Evolutionary conservation across 768 basidiomycete genomes (phyloP).

Genomic region (Pisolithus microcarpus): DNA sequence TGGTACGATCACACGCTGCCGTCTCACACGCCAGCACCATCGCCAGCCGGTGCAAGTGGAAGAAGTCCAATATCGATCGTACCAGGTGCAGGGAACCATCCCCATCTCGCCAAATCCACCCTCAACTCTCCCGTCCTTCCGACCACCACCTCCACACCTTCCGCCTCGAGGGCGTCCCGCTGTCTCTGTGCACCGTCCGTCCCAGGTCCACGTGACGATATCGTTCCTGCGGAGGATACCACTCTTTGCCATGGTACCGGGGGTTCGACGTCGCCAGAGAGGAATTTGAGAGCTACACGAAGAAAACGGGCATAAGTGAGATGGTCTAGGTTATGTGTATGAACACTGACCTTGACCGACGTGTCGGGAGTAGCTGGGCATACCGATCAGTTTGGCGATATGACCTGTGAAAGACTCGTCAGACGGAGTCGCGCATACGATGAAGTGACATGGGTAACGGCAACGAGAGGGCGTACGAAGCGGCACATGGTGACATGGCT

Average conservation of each 20-base stretch:
- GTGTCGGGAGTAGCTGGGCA: not conserved
- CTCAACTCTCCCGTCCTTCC: constrained; percentile 51
- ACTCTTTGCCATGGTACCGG: constrained; percentile 83
- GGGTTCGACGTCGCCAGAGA: constrained; percentile 50
- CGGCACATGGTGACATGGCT: not conserved
- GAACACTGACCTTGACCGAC: not conserved
- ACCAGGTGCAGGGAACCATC: constrained; percentile 56
- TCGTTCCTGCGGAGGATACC: constrained; percentile 58
- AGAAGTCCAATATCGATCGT: constrained; percentile 14
- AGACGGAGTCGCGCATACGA: not conserved
- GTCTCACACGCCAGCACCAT: not conserved
- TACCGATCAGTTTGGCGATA: not conserved
- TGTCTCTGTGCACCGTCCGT: constrained; percentile 75
- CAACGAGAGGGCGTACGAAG: not conserved
- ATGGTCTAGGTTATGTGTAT: not conserved
- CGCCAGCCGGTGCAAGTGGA: not conserved
- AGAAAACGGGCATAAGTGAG: not conserved
- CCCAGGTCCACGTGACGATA: constrained; percentile 79
- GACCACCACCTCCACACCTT: constrained; percentile 69
- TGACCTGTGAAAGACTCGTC: not conserved
- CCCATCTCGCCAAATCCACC: constrained; percentile 50
- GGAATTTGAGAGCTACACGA: constrained; percentile 66
- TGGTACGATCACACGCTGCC: too few relatives aligned
- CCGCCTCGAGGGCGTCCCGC: constrained; percentile 65
- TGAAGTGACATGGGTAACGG: too few relatives aligned